Conservation (phyloP, 768 basidiomycete species). For the Tulasnella sp. region DNA sequence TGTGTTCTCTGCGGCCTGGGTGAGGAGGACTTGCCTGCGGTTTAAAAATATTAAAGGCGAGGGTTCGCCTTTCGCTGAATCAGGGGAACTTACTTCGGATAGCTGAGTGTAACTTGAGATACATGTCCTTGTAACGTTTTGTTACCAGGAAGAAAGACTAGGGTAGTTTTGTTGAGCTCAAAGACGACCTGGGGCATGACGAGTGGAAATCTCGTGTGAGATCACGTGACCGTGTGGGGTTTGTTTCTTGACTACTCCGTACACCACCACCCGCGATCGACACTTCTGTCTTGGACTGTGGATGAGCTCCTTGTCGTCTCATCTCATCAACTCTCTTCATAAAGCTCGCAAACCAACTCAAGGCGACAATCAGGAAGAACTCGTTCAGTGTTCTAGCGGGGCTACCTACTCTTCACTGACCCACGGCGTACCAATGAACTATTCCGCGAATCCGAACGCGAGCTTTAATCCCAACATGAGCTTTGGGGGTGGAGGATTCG, state of each 20-base stretch:
- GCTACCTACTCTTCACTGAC: not conserved
- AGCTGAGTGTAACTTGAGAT: not conserved
- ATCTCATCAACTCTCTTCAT: conserved; percentile 1
- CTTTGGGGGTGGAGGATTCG: not conserved
- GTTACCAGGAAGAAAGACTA: not conserved
- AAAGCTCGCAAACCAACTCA: not conserved
- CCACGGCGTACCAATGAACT: not conserved
- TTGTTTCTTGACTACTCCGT: not conserved
- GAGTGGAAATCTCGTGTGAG: not conserved
- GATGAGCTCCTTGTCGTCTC: not conserved
- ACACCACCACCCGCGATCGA: not conserved
- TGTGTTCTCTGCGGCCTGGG: not conserved
- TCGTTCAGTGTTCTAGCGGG: not conserved
- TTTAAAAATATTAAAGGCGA: not conserved
- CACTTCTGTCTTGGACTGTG: not conserved
- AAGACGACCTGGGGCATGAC: not conserved
- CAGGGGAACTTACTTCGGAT: not conserved
- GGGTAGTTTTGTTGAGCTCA: not conserved
- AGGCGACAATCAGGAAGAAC: not conserved
- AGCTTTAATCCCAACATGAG: not conserved
- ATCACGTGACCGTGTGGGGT: not conserved
- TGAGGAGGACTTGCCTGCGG: not conserved
- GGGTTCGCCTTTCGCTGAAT: not conserved
- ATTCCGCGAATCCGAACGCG: not conserved
- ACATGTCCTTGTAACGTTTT: not conserved